phyloP scores from a whole-genome alignment of 2,329 filamentous ascomycete species.

The Exophiala dermatitidis region DNA sequence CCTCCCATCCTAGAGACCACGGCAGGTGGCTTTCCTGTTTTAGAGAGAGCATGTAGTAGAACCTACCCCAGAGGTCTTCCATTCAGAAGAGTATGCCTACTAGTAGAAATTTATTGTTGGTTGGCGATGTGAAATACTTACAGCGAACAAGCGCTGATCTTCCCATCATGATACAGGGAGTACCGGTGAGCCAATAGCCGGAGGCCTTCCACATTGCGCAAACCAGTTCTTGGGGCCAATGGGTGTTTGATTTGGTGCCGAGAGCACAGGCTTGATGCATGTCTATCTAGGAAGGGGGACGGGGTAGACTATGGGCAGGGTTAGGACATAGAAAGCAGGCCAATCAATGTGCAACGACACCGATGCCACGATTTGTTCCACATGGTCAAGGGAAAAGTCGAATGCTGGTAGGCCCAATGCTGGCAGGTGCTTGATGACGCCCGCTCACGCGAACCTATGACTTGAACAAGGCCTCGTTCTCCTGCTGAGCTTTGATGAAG shows the following conservation, averaged over 20 bases:
- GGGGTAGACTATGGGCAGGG: neutral
- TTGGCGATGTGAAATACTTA: no score
- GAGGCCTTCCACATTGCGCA: neutral
- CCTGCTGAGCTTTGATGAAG: constrained; percentile 93
- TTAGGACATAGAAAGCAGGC: neutral
- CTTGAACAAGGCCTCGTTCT: constrained; percentile 79
- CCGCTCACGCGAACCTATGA: constrained; percentile 10
- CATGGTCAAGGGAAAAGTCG: neutral
- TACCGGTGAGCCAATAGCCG: no score
- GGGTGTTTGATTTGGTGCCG: neutral
- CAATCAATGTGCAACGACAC: neutral
- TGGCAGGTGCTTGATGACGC: constrained; percentile 6
- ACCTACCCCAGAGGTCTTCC: no score
- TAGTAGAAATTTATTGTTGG: no score
- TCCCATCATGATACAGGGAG: no score
- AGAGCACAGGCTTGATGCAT: neutral
- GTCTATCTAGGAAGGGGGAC: neutral
- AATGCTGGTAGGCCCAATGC: constrained; percentile 7
- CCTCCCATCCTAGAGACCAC: no score
- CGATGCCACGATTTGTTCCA: neutral
- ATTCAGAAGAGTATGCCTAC: no score
- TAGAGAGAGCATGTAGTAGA: no score
- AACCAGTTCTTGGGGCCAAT: neutral
- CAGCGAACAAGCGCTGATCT: no score
- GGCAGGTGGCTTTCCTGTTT: no score